Percentiles rank a stretch among this genome's conserved stretches.
Conservation (phyloP, 2,329 filamentous ascomycete genomes). For the Macrophomina pseudophaseolina region DNA sequence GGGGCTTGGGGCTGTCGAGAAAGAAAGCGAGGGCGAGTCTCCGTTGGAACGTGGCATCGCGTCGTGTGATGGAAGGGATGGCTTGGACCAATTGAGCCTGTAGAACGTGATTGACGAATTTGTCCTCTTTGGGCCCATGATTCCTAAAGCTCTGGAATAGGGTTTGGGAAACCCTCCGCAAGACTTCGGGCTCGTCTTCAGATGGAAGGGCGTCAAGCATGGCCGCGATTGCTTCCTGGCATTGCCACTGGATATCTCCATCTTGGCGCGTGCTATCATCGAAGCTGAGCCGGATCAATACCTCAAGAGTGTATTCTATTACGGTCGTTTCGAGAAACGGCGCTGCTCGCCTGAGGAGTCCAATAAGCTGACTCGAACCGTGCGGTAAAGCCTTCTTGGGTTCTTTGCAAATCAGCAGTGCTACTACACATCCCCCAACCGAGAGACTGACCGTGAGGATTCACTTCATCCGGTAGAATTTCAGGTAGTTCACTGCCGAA, state of each 20-base stretch:
- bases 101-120: constrained; percentile 51
- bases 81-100: constrained; percentile 63
- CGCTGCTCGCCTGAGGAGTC: constrained; percentile 36
- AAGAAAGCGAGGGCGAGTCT: constrained; percentile 70
- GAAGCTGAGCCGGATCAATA: constrained; percentile 26
- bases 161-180: constrained; percentile 20
- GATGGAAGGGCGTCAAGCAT: constrained; percentile 28
- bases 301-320: constrained; percentile 10
- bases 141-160: constrained; percentile 37
- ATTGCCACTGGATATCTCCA: not conserved
- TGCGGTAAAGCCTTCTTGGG: constrained; percentile 31
- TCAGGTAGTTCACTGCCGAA: not conserved
- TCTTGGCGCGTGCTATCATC: constrained; percentile 25
- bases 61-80: constrained; percentile 60
- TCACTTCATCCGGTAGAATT: constrained; percentile 3
- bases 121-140: constrained; percentile 35
- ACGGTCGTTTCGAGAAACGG: constrained; percentile 20
- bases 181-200: not conserved
- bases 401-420: constrained; percentile 5
- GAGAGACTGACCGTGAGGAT: constrained; percentile 2
- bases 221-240: constrained; percentile 11
- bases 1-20: constrained; percentile 46
- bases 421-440: not conserved
- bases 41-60: constrained; percentile 66
- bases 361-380: constrained; percentile 33